Evolutionary conservation across 148 eudicot genomes (phyloP).

Genomic region (Nepenthes gracilis): DNA sequence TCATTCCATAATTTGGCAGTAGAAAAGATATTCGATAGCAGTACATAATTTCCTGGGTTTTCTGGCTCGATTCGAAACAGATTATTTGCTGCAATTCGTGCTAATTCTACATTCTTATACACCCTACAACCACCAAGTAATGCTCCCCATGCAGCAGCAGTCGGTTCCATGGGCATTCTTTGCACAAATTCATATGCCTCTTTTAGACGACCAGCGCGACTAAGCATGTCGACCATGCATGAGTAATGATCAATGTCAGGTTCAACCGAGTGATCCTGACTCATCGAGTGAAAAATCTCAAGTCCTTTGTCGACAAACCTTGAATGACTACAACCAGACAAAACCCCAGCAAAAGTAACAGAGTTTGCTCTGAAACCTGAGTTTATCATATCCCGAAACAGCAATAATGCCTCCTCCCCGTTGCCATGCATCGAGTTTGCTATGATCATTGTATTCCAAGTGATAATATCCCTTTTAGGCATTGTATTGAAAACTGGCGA

Average conservation of each 20-base stretch:
- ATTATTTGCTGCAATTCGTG: slow-evolving; percentile 46
- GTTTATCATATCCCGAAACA: slow-evolving; percentile 41
- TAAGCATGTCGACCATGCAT: slow-evolving; percentile 59
- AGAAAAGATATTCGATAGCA: slow-evolving; percentile 50
- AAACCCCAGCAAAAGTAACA: slow-evolving; percentile 60
- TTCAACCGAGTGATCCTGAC: slow-evolving; percentile 37
- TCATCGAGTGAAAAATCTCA: slow-evolving; percentile 49
- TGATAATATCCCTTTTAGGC: slow-evolving; percentile 44
- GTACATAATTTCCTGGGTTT: slow-evolving; percentile 72
- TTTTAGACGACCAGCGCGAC: slow-evolving; percentile 62
- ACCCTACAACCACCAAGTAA: slow-evolving; percentile 73
- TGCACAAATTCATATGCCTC: slow-evolving; percentile 56
- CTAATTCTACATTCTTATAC: slow-evolving; percentile 69
- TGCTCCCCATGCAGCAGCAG: slow-evolving; percentile 79
- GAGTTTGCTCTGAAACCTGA: slow-evolving; percentile 49
- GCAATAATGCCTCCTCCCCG: slow-evolving; percentile 47
- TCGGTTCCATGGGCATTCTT: slow-evolving; percentile 63
- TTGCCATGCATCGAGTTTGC: slow-evolving; percentile 67
- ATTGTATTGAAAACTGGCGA: slow-evolving; percentile 33
- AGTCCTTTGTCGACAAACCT: slow-evolving; percentile 61
- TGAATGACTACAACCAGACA: slow-evolving; percentile 78
- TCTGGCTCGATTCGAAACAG: slow-evolving; percentile 63
- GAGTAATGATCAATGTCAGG: slow-evolving; percentile 70
- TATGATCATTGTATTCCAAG: slow-evolving; percentile 78
- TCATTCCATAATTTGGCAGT: slow-evolving; percentile 50